Evolutionary conservation across 2,329 filamentous ascomycete species (phyloP).

Genomic region (Stemphylium beticola): DNA sequence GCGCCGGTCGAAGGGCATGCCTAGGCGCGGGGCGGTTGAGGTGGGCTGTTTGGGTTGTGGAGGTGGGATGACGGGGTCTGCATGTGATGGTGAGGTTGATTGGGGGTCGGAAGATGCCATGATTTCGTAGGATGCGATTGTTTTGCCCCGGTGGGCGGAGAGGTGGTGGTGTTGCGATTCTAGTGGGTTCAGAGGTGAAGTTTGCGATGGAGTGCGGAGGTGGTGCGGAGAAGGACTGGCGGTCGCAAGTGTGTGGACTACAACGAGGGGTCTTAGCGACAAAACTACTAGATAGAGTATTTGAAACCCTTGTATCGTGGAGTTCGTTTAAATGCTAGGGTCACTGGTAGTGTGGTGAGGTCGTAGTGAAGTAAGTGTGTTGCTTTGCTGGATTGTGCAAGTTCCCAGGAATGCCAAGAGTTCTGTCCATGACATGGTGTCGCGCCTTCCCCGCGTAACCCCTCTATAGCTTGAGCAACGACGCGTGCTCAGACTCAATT

Average conservation of each 20-base stretch:
- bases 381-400: conserved; percentile 1
- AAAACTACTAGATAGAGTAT: not conserved
- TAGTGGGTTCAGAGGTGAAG: not conserved
- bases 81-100: not conserved
- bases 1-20: conserved; percentile 69
- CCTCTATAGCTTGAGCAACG: conserved; percentile 5
- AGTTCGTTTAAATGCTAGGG: too few species aligned
- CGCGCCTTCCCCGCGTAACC: not conserved
- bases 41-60: not conserved
- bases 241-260: not conserved
- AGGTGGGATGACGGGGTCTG: not conserved
- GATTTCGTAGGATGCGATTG: not conserved
- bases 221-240: conserved; percentile 15
- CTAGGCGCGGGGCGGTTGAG: conserved; percentile 53
- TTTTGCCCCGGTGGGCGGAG: not conserved
- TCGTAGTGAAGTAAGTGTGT: not conserved
- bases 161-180: not conserved
- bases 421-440: conserved; percentile 7
- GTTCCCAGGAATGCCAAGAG: conserved; percentile 26
- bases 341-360: not conserved
- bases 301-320: too few species aligned
- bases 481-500: conserved; percentile 1
- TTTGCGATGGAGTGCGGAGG: conserved; percentile 21
- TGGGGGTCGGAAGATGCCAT: conserved; percentile 4
- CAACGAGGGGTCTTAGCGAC: too few species aligned